Percentiles rank a stretch among this genome's conserved stretches.
phyloP scores from a whole-genome alignment of 352 stramenopile genomes.

The Pythium aristosporum region DNA sequence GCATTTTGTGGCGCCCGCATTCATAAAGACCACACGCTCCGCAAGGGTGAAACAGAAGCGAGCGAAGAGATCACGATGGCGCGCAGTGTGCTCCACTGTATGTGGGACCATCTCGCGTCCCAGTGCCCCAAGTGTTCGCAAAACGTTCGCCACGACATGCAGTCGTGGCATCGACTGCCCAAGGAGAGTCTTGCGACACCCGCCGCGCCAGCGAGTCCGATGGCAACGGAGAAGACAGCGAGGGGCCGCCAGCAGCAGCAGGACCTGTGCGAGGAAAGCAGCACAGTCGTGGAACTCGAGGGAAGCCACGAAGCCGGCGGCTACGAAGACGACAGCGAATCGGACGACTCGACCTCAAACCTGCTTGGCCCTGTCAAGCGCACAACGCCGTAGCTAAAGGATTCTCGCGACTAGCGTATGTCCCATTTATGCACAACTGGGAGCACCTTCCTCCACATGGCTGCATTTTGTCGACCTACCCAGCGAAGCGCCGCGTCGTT shows the following conservation, averaged over 20 bases:
- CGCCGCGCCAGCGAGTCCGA: not conserved
- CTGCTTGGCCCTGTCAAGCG: not conserved
- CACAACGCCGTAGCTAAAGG: not conserved
- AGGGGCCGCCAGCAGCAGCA: not conserved
- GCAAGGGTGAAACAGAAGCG: conserved; percentile 6
- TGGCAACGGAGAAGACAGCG: not conserved
- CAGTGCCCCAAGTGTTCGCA: conserved; percentile 6
- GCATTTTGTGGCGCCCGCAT: conserved; percentile 16
- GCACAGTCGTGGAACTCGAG: not conserved
- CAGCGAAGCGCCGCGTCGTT: conserved; percentile 6
- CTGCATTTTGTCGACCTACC: not conserved
- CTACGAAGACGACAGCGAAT: conserved; percentile 4
- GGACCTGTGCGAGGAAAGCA: not conserved
- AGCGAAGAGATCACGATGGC: conserved; percentile 11
- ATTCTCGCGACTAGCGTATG: not conserved
- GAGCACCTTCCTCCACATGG: not conserved
- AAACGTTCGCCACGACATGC: conserved; percentile 20
- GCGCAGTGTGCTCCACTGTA: conserved; percentile 14
- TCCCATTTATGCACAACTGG: conserved; percentile 1
- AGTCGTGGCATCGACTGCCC: conserved; percentile 15
- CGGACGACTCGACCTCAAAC: conserved; percentile 3
- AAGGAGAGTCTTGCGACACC: conserved; percentile 4
- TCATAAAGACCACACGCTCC: conserved; percentile 2
- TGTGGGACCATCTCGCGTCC: conserved; percentile 20
- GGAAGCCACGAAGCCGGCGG: not conserved